phyloP scores from a whole-genome alignment of 179 eudicot genomes.

The Silene coronaria region DNA sequence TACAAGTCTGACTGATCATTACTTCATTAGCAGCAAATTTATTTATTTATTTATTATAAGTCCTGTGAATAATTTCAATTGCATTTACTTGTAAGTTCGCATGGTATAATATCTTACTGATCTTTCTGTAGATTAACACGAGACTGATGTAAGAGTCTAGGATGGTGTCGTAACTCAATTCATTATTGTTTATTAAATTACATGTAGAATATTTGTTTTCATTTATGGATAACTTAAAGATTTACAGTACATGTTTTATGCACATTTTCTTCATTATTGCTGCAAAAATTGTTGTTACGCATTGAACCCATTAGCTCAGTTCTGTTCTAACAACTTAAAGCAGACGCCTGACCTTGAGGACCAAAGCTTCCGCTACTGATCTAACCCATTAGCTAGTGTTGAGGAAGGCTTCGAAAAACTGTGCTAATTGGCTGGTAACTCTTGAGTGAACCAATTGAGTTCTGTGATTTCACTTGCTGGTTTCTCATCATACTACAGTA shows the following conservation, averaged over 20 bases:
- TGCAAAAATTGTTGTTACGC: too few species aligned
- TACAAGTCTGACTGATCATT: neutral
- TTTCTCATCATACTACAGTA: neutral
- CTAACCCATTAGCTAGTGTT: too few species aligned
- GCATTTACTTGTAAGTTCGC: neutral
- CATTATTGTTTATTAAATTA: neutral
- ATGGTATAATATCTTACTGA: neutral
- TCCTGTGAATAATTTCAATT: conserved; percentile 17
- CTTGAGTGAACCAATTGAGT: neutral
- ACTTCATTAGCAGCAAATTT: neutral
- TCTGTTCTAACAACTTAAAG: too few species aligned
- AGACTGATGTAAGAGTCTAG: neutral
- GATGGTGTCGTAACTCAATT: neutral
- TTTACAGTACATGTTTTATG: too few species aligned
- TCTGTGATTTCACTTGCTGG: neutral
- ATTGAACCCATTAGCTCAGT: too few species aligned
- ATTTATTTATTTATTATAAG: neutral
- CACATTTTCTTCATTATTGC: too few species aligned
- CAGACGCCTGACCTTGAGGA: too few species aligned
- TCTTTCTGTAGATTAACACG: neutral
- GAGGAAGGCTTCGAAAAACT: neutral
- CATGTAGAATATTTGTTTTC: neutral
- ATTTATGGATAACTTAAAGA: neutral
- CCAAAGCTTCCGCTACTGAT: too few species aligned
- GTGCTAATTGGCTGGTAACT: neutral